Evolutionary conservation across 306 rosid genomes (phyloP), one percentile per base, ranked within the genome.

Genomic region (Arachis stenosperma): DNA sequence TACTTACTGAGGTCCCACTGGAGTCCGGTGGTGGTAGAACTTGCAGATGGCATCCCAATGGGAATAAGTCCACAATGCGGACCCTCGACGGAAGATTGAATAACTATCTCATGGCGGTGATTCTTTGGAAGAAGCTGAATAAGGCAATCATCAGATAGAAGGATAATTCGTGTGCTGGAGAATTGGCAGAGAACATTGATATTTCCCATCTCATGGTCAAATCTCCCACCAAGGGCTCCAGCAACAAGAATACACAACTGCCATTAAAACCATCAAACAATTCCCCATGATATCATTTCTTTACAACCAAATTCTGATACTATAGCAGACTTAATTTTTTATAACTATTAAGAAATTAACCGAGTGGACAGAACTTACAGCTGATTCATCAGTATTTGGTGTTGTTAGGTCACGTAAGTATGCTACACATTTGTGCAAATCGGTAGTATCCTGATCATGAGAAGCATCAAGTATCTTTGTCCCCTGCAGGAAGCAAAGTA

Each of bases 221-320:
- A 94, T 79, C 98, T 84, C 72, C 98, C 98, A 52, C 98, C 98
- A 65, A 94, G 92, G 67, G 97, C 96, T 74, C 98, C 98, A 70
- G 88, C 85, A 64, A 88, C 90, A 60, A 94, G 85, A 81, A 94
- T 88, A 86, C 97, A 84, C 63, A 85, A 65, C 98, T 94, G 86
- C 61, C 61, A 83, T 47, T 22, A 61, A 47, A 17, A 65, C 8
- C 41, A 78, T 37, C 52, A 59, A 27, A 82, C 60, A 58, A 39
- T n/a, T 61, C 22, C 68, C 48, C 69, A 68, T 5, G 7, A 74
- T 43, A 42, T 46, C 30, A 65, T 57, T n/a, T 69, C 22, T 58
- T 74, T 58, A 52, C 81, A 5, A 55, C 6, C 40, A 43, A 70
- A 70, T 47, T 12, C 9, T n/a, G 61, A 62, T 7, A 61, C 60